phyloP scores from a whole-genome alignment of 129 eudicot species.

The Helianthus annuus region DNA sequence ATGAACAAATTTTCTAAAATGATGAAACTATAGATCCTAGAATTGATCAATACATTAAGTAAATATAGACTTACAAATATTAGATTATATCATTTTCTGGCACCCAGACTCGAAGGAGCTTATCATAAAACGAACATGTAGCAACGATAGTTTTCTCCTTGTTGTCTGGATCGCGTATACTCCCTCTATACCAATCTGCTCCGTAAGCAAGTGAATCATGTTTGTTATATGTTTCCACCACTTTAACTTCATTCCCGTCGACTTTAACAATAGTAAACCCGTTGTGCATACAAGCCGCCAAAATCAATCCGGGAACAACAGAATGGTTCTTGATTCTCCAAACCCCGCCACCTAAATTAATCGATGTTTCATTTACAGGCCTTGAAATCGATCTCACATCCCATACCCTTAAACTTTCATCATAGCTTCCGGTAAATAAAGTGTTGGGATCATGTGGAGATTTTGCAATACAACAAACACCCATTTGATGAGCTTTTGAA shows the following conservation, averaged over 20 bases:
- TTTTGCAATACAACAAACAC: slow-evolving; percentile 85
- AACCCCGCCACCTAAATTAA: slow-evolving; percentile 83
- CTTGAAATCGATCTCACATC: slow-evolving; percentile 69
- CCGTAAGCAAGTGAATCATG: slow-evolving; percentile 94
- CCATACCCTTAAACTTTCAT: slow-evolving; percentile 76
- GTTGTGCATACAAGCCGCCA: slow-evolving; percentile 94
- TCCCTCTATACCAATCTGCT: slow-evolving; percentile 86
- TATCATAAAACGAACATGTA: slow-evolving; percentile 90
- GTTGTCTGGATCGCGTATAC: slow-evolving; percentile 28
- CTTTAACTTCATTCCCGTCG: slow-evolving; percentile 39
- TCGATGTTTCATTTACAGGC: slow-evolving; percentile 70
- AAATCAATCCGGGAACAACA: slow-evolving; percentile 43
- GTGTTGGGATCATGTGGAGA: slow-evolving; percentile 56
- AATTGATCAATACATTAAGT: slow-evolving; percentile 6
- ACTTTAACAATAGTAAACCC: slow-evolving; percentile 81
- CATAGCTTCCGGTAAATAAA: slow-evolving; percentile 80
- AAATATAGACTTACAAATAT: slow-evolving; percentile 12
- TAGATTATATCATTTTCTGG: slow-evolving; percentile 51
- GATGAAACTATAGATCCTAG: slow-evolving; percentile 1
- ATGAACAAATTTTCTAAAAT: slow-evolving; percentile 15
- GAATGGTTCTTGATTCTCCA: slow-evolving; percentile 93
- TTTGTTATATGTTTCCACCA: slow-evolving; percentile 56
- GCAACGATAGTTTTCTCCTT: slow-evolving; percentile 53
- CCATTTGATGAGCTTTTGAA: slow-evolving; percentile 73
- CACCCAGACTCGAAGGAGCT: slow-evolving; percentile 76